Evolutionary conservation across 2,329 filamentous ascomycete species (phyloP), one percentile per base, ranked within the genome.

Genomic region (Nothopassalora personata): DNA sequence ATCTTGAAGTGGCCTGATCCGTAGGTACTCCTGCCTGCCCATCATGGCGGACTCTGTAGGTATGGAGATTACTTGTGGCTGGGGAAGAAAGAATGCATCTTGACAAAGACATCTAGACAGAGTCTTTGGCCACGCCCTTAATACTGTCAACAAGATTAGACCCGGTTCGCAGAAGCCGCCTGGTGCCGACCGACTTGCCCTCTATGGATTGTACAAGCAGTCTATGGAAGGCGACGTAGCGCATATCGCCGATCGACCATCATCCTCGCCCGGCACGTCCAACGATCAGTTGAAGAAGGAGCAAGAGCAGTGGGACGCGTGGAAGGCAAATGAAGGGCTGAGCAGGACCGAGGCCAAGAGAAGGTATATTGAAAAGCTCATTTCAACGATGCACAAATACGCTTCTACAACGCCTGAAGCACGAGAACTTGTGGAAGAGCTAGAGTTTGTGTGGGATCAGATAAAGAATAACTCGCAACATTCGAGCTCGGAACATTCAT

Each of bases 371-470:
- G 90, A 92, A 70, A 92, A 90, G 18, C 80, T 99, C 60, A 96
- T 99, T 73, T 88, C 93, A 68, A 97, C 92, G 0, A 97, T 99
- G 92, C 92, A 97, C 78, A 85, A 86, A 71, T 97, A 96, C 78
- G 94, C 94, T 53, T 94, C 82, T 47, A 83, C 88, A 45, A 97
- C 91, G 18, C 83, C 87, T 52, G 91, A 96, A 72, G 91, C 91
- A 7, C 83, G 87, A 60, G 92, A 96, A 75, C 81, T 99, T 43
- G 92, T 97, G 39, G 82, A 86, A 9, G 94, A 99, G 74, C 84
- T 99, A n/a, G 94, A 99, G 76, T 99, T 97, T 69, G 93, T 99
- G 43, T 99, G 94, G 94, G 91, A 97, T 67, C 94, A 97, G 74
- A 93, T 99, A 68, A 96, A 94, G 74, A 88, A 88, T 67, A 97